Base-by-base conservation (phyloP, 176 grass and related monocot genomes). In the Aechmea fasciata region DNA sequence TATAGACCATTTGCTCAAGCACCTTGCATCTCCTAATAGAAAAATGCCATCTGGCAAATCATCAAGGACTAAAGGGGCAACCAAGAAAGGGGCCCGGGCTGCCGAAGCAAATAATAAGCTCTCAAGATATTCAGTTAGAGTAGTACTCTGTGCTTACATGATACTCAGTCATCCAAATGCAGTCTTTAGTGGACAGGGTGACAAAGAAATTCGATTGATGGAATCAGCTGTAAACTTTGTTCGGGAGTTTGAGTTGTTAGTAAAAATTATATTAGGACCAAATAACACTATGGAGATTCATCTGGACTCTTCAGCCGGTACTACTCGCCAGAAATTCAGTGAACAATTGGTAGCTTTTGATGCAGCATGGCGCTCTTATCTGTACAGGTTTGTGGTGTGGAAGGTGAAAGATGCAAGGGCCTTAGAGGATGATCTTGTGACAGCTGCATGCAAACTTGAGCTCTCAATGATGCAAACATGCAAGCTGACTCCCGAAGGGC, bases 381-480 rank as follows among this genome's bases (percentile, higher is more conserved):
- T 99, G 73, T 99, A 99, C 77, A 10, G 63, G 10, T 99, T 99
- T 82, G 94, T 99, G 66, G 87, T 81, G 7, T 99, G 94, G 94
- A 99, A 99, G 67, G 78, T 90, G 33, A 99, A 99, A 76, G 94
- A 99, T 84, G 94, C 89, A 74, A 99, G 80, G 64, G 76, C 76
- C 72, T 83, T 99, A 77, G 94, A 99, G 77, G 87, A 90, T 50
- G 94, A 93, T 87, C 94, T 99, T 68, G 84, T 99, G 18, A 93
- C 87, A 67, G 89, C 84, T 69, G 94, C 94, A 61, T 99, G 94
- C 80, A 86, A 93, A 64, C 73, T 99, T 67, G 90, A 99, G 75
- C 55, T 99, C 12, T 99, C 94, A 73, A 99, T 93, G 94, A 99
- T 99, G 89, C 94, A 93, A 75, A 99, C 87, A 70, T 93, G 89